Base-by-base conservation (phyloP, 257 asterid species). In the Phtheirospermum japonicum region DNA sequence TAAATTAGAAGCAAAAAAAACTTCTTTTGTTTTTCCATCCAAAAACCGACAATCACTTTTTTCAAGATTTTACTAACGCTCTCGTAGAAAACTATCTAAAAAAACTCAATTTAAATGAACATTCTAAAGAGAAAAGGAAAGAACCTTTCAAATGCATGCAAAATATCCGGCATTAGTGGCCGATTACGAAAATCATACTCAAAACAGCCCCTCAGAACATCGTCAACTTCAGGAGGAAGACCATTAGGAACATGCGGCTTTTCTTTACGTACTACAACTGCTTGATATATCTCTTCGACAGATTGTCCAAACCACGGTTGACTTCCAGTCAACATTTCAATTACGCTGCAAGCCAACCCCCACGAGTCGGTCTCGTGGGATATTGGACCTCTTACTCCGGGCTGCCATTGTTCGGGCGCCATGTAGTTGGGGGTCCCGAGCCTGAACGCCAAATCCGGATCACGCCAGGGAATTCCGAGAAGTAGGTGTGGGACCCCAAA, bases 341-440 rank as follows among this genome's bases (percentile, higher is more conserved):
- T 71, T 46, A 85, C 68, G 73, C 85, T 75, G 77, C 89, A 80
- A 33, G 83, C 86, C 45, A 85, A 82, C 60, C 89, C 93, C 93
- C 93, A 85, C 19, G 93, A 77, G 71, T 85, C 93, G 0, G 89
- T 80, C 78, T 85, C 93, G 9, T 64, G 64, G 54, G 86, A 67
- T 67, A 85, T 70, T 33, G 89, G 93, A 43, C 93, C 93, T 76
- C 89, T 80, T 20, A 77, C 76, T 69, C 74, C 85, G 9, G 89
- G 93, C 63, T 82, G 69, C 93, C 93, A 85, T 46, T 82, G 93
- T 75, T 85, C 93, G 0, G 87, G 89, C 62, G 93, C 93, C 83
- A 85, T 82, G 75, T 85, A 85, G 57, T 76, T 80, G 39, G 85
- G 89, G 56, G 85, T 82, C 14, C 93, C 93, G 53, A 68, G 80